Evolutionary conservation across 768 basidiomycete species (phyloP).

Genomic region (Lentinula sp.): DNA sequence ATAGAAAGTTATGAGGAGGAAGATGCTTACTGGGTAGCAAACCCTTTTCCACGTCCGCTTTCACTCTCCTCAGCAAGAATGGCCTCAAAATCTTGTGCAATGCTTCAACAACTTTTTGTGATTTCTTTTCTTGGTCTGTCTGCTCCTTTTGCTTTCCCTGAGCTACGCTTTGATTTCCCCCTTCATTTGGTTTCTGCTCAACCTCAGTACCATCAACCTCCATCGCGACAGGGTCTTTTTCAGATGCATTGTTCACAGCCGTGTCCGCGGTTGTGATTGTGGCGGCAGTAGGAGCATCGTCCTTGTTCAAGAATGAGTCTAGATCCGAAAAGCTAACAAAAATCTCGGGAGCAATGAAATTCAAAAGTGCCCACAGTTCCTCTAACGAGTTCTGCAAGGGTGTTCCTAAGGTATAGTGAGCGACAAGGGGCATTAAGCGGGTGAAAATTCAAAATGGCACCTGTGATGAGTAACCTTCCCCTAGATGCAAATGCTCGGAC

Average conservation of each 20-base stretch:
- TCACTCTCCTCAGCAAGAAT: constrained; percentile 90
- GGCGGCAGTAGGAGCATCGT: constrained; percentile 31
- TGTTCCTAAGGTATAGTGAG: constrained; percentile 31
- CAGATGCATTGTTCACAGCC: not conserved
- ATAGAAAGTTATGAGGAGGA: constrained; percentile 2
- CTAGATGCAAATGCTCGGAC: constrained; percentile 86
- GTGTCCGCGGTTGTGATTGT: constrained; percentile 20
- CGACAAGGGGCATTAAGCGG: not conserved
- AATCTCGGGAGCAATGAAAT: constrained; percentile 96
- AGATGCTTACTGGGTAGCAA: constrained; percentile 71
- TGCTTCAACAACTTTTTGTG: constrained; percentile 92
- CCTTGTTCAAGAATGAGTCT: constrained; percentile 91
- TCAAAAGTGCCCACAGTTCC: constrained; percentile 86
- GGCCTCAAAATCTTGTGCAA: constrained; percentile 95
- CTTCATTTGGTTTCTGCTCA: not conserved
- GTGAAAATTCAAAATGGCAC: constrained; percentile 18
- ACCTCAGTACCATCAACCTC: not conserved
- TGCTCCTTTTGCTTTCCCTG: not conserved
- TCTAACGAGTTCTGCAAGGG: constrained; percentile 96
- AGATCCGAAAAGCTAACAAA: constrained; percentile 89
- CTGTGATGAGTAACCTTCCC: constrained; percentile 90
- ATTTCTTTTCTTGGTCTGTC: constrained; percentile 64
- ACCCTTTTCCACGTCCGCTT: constrained; percentile 95
- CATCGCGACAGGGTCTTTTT: not conserved
- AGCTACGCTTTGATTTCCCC: not conserved